Evolutionary conservation across 306 rosid genomes (phyloP).

Genomic region (Sechiopsis laciniata): DNA sequence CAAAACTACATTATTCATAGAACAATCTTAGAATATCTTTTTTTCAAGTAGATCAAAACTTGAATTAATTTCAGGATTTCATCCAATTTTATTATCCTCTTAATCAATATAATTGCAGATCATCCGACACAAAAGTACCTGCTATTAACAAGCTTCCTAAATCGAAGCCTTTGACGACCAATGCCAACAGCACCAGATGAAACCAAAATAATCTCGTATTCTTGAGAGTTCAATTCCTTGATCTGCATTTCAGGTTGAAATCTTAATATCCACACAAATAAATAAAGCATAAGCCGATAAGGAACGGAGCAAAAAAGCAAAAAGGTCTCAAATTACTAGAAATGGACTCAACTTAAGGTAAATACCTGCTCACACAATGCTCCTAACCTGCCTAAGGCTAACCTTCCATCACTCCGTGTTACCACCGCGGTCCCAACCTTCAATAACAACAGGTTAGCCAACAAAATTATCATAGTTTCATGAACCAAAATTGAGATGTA

Average conservation of each 20-base stretch:
- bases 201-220: constrained; percentile 83
- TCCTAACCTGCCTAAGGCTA: constrained; percentile 67
- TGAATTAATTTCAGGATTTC: not conserved
- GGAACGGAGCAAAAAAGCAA: too few species aligned
- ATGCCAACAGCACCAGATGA: constrained; percentile 98
- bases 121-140: constrained; percentile 36
- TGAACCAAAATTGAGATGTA: constrained; percentile 1
- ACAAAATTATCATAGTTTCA: not conserved
- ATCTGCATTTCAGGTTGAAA: constrained; percentile 43
- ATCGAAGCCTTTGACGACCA: constrained; percentile 91
- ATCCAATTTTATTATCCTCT: not conserved
- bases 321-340: too few species aligned
- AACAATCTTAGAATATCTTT: not conserved
- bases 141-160: constrained; percentile 74
- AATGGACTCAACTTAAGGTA: not conserved
- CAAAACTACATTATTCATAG: constrained; percentile 46
- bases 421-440: constrained; percentile 69
- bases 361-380: constrained; percentile 82
- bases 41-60: not conserved
- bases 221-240: constrained; percentile 68
- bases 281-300: not conserved
- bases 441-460: constrained; percentile 8
- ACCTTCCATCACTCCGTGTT: constrained; percentile 51
- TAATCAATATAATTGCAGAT: not conserved
- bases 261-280: not conserved